These are phyloP conservation scores for Sporothrix brunneoviolacea DNA, from an alignment of 2,329 filamentous ascomycete species.

Conservation along the genomic window DNA sequence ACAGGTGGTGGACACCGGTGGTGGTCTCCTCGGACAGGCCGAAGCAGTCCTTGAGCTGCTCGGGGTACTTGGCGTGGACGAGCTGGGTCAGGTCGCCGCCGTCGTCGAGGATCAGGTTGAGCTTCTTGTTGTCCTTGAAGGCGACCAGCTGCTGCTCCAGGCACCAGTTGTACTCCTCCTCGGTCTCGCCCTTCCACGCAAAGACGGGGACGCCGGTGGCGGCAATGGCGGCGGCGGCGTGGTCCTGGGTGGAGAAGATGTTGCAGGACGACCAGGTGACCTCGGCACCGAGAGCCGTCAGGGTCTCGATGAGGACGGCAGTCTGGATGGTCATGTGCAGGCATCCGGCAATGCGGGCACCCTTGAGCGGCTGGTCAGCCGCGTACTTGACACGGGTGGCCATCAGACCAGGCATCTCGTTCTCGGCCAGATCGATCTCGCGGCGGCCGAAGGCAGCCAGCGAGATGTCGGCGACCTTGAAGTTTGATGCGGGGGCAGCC, in stretches of 20 bases:
- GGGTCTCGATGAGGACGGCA: constrained; percentile 97
- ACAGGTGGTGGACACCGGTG: constrained; percentile 98
- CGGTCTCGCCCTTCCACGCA: constrained; percentile 81
- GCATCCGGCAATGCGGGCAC: constrained; percentile 94
- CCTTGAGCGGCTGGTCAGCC: constrained; percentile 83
- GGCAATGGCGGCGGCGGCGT: constrained; percentile 95
- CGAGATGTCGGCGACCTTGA: constrained; percentile 98
- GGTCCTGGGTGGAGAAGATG: constrained; percentile 99
- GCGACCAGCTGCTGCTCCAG: constrained; percentile 94
- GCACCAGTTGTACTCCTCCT: constrained; percentile 99
- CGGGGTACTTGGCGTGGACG: constrained; percentile 96
- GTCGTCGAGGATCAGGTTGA: constrained; percentile 99
- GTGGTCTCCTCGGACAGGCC: constrained; percentile 99
- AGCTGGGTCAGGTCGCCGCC: constrained; percentile 95
- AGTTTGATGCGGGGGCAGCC: constrained; percentile 80
- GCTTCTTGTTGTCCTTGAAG: constrained; percentile 93
- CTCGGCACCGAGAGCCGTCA: constrained; percentile 89
- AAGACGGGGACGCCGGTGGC: constrained; percentile 84
- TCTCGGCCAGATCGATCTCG: constrained; percentile 96
- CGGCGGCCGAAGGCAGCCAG: constrained; percentile 97
- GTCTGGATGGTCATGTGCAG: constrained; percentile 99
- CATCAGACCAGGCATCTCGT: constrained; percentile 98
- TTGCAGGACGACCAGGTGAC: constrained; percentile 99
- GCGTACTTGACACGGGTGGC: constrained; percentile 89
- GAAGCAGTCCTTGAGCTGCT: constrained; percentile 97